phyloP scores from a whole-genome alignment of 257 asterid genomes.

The Plectranthus barbatus region DNA sequence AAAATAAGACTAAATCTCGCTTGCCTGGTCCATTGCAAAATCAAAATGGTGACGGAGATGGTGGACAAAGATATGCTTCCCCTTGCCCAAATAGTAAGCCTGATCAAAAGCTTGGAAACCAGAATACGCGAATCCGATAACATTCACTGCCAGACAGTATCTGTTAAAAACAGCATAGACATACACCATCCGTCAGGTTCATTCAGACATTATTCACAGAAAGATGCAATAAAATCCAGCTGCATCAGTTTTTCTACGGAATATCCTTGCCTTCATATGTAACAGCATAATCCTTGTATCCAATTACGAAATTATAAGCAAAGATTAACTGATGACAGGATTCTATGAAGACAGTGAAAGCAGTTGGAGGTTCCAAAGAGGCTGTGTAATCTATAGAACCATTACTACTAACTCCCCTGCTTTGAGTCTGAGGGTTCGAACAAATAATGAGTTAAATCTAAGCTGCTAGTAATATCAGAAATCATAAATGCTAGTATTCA shows the following conservation, averaged over 20 bases:
- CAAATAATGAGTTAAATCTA: background rate
- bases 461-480: too few species aligned
- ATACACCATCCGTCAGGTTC: background rate
- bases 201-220: background rate
- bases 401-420: background rate
- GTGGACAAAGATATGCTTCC: conserved; percentile 39
- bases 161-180: conserved; percentile 23
- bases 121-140: conserved; percentile 61
- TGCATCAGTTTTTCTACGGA: background rate
- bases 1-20: conserved; percentile 14
- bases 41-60: too few species aligned
- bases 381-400: background rate
- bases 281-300: background rate
- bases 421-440: background rate
- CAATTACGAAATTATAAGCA: background rate
- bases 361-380: background rate
- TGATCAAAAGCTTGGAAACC: conserved; percentile 57
- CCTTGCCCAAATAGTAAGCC: conserved; percentile 42
- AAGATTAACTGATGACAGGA: background rate
- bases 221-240: background rate
- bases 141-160: conserved; percentile 56
- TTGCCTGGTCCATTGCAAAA: too few species aligned
- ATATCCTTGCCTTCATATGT: background rate
- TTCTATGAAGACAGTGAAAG: background rate
- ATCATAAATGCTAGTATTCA: background rate